phyloP scores from a whole-genome alignment of 2,329 filamentous ascomycete genomes.

The Clonostachys chloroleuca region DNA sequence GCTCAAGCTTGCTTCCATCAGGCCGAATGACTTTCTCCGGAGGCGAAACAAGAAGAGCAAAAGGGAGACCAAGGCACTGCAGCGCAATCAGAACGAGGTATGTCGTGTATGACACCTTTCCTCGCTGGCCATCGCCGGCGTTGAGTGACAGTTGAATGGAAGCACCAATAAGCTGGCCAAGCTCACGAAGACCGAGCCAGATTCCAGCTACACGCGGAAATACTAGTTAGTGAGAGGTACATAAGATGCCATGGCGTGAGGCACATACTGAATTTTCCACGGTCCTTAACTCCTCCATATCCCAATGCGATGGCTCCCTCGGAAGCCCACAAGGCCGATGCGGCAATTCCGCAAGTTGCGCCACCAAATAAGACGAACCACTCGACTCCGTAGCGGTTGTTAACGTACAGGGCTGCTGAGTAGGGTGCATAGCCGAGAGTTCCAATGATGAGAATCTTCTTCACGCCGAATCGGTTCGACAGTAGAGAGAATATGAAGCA shows the following conservation, averaged over 20 bases:
- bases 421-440: constrained; percentile 45
- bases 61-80: constrained; percentile 15
- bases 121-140: constrained; percentile 27
- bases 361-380: constrained; percentile 48
- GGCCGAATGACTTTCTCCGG: constrained; percentile 17
- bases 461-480: constrained; percentile 43
- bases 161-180: constrained; percentile 46
- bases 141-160: constrained; percentile 47
- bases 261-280: constrained; percentile 31
- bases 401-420: constrained; percentile 40
- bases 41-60: constrained; percentile 16
- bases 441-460: constrained; percentile 37
- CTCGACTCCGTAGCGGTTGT: constrained; percentile 44
- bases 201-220: constrained; percentile 30
- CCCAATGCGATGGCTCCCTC: constrained; percentile 46
- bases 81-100: constrained; percentile 19
- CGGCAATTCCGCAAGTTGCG: constrained; percentile 42
- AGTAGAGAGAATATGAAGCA: constrained; percentile 34
- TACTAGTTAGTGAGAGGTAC: neutral
- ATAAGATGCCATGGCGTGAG: too few relatives aligned
- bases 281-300: constrained; percentile 39
- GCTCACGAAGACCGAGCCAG: constrained; percentile 47
- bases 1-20: constrained; percentile 14
- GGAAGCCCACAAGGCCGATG: constrained; percentile 44
- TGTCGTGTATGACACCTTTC: constrained; percentile 15